These are phyloP conservation scores for Lentinus tigrinus DNA, from an alignment of 768 basidiomycete species.

Conservation along the genomic window DNA sequence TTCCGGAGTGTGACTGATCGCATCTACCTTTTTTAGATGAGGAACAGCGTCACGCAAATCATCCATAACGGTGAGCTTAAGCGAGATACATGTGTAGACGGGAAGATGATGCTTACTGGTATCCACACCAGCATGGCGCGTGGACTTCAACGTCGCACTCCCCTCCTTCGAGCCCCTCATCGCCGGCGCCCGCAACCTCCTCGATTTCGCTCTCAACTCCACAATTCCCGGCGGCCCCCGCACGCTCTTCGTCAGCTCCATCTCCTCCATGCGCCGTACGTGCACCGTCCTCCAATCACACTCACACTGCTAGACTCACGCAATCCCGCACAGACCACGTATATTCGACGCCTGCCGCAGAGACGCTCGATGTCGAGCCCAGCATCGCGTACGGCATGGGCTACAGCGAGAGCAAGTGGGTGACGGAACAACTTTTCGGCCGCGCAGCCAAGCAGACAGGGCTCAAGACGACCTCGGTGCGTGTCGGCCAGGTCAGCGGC, in stretches of 20 bases:
- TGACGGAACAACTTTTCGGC: slow-evolving; percentile 32
- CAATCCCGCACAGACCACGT: slow-evolving; percentile 1
- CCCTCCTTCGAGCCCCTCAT: slow-evolving; percentile 38
- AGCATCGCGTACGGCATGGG: slow-evolving; percentile 28
- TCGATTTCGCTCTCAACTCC: slow-evolving; percentile 17
- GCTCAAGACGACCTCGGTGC: slow-evolving; percentile 32
- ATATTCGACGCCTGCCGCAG: not conserved
- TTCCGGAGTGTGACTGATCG: too few relatives aligned
- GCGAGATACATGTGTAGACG: too few relatives aligned
- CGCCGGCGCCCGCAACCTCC: slow-evolving; percentile 20
- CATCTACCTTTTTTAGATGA: slow-evolving; percentile 2
- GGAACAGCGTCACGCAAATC: slow-evolving; percentile 10
- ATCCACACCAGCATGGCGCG: slow-evolving; percentile 31
- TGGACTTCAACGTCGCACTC: slow-evolving; percentile 42
- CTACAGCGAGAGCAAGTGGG: slow-evolving; percentile 36
- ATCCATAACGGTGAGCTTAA: slow-evolving; percentile 24
- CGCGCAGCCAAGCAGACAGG: slow-evolving; percentile 28
- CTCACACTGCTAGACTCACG: not conserved
- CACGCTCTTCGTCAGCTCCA: slow-evolving; percentile 25
- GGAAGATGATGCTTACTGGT: not conserved
- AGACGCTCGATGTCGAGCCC: slow-evolving; percentile 12
- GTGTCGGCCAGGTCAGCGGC: slow-evolving; percentile 34
- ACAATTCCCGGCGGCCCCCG: slow-evolving; percentile 15
- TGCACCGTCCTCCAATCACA: slow-evolving; percentile 21
- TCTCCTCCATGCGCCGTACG: slow-evolving; percentile 14